These are phyloP conservation scores for Leptographium lundbergii DNA, from an alignment of 2,329 filamentous ascomycete species.

Conservation along the genomic window DNA sequence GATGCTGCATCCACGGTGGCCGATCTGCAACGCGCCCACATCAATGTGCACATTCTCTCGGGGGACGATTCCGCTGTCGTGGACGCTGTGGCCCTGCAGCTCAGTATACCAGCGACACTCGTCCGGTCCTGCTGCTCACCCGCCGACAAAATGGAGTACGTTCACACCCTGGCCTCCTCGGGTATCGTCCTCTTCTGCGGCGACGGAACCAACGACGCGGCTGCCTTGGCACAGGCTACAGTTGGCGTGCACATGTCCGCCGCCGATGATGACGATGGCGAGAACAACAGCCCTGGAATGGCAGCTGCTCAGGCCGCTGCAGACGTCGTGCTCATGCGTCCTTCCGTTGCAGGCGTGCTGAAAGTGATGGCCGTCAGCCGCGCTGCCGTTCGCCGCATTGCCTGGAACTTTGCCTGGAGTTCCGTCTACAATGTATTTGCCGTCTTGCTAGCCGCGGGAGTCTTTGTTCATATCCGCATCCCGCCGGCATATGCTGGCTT, in stretches of 20 bases:
- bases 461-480: slow-evolving; percentile 34
- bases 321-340: slow-evolving; percentile 54
- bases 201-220: slow-evolving; percentile 70
- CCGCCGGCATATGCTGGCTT: slow-evolving; percentile 53
- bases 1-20: slow-evolving; percentile 26
- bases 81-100: slow-evolving; percentile 21
- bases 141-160: slow-evolving; percentile 34
- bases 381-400: slow-evolving; percentile 34
- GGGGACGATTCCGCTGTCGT: slow-evolving; percentile 43
- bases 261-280: slow-evolving; percentile 29
- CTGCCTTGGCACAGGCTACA: slow-evolving; percentile 56
- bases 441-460: slow-evolving; percentile 52
- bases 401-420: slow-evolving; percentile 60
- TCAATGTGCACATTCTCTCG: slow-evolving; percentile 35
- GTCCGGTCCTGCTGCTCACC: slow-evolving; percentile 27
- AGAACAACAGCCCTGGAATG: slow-evolving; percentile 17
- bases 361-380: slow-evolving; percentile 41
- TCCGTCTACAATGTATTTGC: slow-evolving; percentile 59
- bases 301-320: slow-evolving; percentile 57
- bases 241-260: slow-evolving; percentile 55
- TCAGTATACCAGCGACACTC: slow-evolving; percentile 26
- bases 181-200: slow-evolving; percentile 38
- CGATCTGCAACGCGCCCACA: slow-evolving; percentile 22
- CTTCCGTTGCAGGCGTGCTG: slow-evolving; percentile 41
- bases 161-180: slow-evolving; percentile 22